Percentiles rank a stretch among this genome's conserved stretches.
Evolutionary conservation across 768 basidiomycete species (phyloP).

Genomic region (Termitomyces sp.): DNA sequence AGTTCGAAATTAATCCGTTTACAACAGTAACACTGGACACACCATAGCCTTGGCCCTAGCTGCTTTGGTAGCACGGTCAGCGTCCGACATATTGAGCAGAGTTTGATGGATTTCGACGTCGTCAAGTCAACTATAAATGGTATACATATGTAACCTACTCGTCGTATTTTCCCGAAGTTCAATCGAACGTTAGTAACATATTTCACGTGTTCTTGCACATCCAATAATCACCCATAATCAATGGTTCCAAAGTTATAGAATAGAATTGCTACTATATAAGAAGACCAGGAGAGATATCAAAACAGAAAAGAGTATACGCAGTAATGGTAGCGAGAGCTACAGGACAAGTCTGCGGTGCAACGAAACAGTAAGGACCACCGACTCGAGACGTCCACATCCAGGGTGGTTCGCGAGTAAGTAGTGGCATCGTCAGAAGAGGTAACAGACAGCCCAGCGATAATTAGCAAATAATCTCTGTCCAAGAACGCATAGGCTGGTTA

Average conservation of each 20-base stretch:
- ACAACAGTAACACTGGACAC: constrained; percentile 17
- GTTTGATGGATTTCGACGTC: not conserved
- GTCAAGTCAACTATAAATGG: not conserved
- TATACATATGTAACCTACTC: not conserved
- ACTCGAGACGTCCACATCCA: constrained; percentile 48
- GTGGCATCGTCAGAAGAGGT: constrained; percentile 44
- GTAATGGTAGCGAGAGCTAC: constrained; percentile 18
- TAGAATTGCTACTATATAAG: constrained; percentile 47
- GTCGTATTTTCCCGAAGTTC: not conserved
- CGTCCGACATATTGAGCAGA: constrained; percentile 48
- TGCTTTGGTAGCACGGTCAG: constrained; percentile 76
- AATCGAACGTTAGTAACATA: not conserved
- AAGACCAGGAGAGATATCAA: constrained; percentile 27
- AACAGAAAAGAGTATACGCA: constrained; percentile 31
- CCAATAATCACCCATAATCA: not conserved
- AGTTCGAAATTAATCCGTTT: constrained; percentile 5
- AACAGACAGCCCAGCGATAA: constrained; percentile 28
- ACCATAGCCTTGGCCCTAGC: constrained; percentile 85
- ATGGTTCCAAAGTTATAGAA: constrained; percentile 13
- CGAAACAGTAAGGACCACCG: constrained; percentile 56
- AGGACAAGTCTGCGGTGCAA: constrained; percentile 28
- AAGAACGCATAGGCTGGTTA: constrained; percentile 10
- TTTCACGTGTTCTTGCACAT: not conserved
- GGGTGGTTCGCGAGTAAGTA: constrained; percentile 51
- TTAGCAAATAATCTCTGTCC: constrained; percentile 16